phyloP scores from a whole-genome alignment of 352 stramenopile species.

The Globisporangium megalacanthum region DNA sequence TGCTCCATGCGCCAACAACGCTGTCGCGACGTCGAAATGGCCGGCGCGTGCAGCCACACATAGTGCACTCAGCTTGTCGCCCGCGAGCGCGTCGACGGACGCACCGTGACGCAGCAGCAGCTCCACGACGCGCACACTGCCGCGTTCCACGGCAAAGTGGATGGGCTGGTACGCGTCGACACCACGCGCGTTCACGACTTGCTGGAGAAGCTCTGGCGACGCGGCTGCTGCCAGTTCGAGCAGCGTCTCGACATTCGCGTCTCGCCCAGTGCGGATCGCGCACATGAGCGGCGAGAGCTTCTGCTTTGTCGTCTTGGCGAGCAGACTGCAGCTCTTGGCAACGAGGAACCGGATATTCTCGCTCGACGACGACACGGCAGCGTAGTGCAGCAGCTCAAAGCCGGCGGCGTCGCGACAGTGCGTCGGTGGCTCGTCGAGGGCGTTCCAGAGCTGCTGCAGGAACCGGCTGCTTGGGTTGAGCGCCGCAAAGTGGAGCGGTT shows the following conservation, averaged over 20 bases:
- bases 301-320: conserved; percentile 5
- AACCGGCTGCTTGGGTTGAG: conserved; percentile 73
- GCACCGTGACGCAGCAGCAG: conserved; percentile 43
- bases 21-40: conserved; percentile 43
- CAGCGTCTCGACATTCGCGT: conserved; percentile 55
- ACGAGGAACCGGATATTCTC: conserved; percentile 4
- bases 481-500: conserved; percentile 59
- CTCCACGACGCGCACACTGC: conserved; percentile 34
- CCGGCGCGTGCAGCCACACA: conserved; percentile 56
- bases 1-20: conserved; percentile 42
- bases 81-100: conserved; percentile 43
- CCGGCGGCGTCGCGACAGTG: not conserved
- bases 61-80: conserved; percentile 50
- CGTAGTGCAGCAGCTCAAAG: conserved; percentile 41
- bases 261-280: conserved; percentile 31
- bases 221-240: conserved; percentile 38
- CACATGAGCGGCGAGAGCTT: conserved; percentile 42
- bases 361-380: not conserved
- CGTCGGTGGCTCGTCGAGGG: conserved; percentile 25
- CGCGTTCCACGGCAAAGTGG: conserved; percentile 46
- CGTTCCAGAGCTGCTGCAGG: conserved; percentile 56
- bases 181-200: conserved; percentile 41
- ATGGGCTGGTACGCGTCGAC: conserved; percentile 45
- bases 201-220: conserved; percentile 19
- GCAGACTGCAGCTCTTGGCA: conserved; percentile 3